A percentile compares a stretch with the other conserved stretches of the same genome.
Evolutionary conservation across 2,329 filamentous ascomycete species (phyloP).

Genomic region (Mycocentrospora acerina): DNA sequence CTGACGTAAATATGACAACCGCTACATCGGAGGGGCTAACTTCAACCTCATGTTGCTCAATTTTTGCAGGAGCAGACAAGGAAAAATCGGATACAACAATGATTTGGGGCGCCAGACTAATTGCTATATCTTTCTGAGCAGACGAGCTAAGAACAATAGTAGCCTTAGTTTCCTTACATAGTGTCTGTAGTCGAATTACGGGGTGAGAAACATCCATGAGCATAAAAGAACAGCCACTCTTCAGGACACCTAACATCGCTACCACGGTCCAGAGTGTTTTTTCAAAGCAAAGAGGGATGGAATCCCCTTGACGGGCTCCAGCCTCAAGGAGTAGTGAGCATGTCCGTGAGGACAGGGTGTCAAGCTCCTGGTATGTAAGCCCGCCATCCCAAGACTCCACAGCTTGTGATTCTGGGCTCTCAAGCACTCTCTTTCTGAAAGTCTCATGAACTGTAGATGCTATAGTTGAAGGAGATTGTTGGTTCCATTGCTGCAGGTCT

Average conservation of each 20-base stretch:
- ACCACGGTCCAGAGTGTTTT: conserved; percentile 27
- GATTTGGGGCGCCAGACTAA: neutral
- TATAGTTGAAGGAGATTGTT: neutral
- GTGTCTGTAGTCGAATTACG: conserved; percentile 1
- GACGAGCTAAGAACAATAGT: neutral
- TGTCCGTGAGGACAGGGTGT: conserved; percentile 1
- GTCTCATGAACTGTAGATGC: neutral
- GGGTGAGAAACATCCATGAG: conserved; percentile 17
- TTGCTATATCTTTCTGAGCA: neutral
- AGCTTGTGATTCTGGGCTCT: conserved; percentile 1
- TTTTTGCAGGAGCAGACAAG: neutral
- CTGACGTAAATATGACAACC: conserved; percentile 72
- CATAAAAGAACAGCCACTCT: conserved; percentile 45
- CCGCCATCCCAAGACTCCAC: conserved; percentile 8
- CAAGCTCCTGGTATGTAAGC: conserved; percentile 19
- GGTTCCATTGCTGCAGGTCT: conserved; percentile 4
- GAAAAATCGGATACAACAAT: neutral
- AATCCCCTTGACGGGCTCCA: conserved; percentile 11
- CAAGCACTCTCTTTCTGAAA: neutral
- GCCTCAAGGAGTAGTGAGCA: neutral
- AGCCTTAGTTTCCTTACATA: neutral
- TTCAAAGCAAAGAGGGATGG: conserved; percentile 22
- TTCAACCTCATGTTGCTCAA: neutral
- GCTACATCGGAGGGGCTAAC: neutral
- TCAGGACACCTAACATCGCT: conserved; percentile 45